phyloP scores from a whole-genome alignment of 2,329 filamentous ascomycete genomes.

The Pseudofabraea citricarpa region DNA sequence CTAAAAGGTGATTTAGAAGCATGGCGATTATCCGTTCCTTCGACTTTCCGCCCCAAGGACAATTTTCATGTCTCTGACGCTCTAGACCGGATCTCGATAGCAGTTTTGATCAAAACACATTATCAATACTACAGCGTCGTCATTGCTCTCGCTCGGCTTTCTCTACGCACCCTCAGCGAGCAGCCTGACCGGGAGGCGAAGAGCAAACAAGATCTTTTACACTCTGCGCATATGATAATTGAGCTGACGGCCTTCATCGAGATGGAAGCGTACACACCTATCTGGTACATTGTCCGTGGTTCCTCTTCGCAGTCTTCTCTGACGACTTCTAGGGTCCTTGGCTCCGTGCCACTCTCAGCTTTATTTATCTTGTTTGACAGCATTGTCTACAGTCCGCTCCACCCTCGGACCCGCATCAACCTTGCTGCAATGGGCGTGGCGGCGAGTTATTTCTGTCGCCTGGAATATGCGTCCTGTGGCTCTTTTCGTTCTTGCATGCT shows the following conservation, averaged over 20 bases:
- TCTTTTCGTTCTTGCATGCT: constrained; percentile 32
- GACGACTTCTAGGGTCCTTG: constrained; percentile 24
- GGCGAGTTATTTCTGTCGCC: constrained; percentile 36
- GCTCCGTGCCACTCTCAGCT: constrained; percentile 31
- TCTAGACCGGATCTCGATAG: constrained; percentile 10
- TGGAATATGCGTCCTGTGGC: constrained; percentile 35
- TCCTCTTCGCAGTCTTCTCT: not conserved
- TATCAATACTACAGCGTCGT: constrained; percentile 28
- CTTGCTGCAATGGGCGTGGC: constrained; percentile 36
- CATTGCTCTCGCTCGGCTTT: constrained; percentile 27
- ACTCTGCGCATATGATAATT: constrained; percentile 27
- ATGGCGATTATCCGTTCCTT: constrained; percentile 28
- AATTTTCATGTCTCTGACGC: constrained; percentile 15
- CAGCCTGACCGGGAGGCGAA: constrained; percentile 6
- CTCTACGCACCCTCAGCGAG: constrained; percentile 21
- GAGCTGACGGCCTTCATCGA: constrained; percentile 31
- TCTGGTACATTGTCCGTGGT: constrained; percentile 25
- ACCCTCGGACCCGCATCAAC: constrained; percentile 31
- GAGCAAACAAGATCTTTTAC: constrained; percentile 24
- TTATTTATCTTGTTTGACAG: constrained; percentile 38
- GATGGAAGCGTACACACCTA: constrained; percentile 26
- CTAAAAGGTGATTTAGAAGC: constrained; percentile 24
- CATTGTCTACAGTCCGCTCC: constrained; percentile 32
- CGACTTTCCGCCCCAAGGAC: constrained; percentile 26
- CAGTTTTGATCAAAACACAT: constrained; percentile 22